Evolutionary conservation across 2,329 filamentous ascomycete genomes (phyloP).

Genomic region (Penicillium olsonii): DNA sequence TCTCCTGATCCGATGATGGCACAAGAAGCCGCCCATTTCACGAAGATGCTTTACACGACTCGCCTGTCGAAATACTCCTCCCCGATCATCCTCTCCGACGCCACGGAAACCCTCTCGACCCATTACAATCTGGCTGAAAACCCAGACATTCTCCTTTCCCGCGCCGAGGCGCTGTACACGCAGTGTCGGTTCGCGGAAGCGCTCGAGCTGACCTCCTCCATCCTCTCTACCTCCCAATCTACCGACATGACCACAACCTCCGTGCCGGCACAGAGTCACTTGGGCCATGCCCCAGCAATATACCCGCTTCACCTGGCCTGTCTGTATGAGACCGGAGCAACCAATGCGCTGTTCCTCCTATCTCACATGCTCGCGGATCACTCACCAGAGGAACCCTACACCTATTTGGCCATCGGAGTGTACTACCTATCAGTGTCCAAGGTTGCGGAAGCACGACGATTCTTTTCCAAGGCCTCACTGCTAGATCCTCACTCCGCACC

Average conservation of each 20-base stretch:
- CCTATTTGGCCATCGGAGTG: conserved; percentile 90
- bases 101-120: conserved; percentile 86
- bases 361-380: conserved; percentile 90
- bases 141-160: conserved; percentile 84
- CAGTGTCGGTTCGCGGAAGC: conserved; percentile 92
- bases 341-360: conserved; percentile 86
- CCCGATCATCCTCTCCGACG: conserved; percentile 76
- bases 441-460: conserved; percentile 89
- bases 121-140: conserved; percentile 88
- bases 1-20: conserved; percentile 66
- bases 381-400: conserved; percentile 85
- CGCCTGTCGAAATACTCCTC: conserved; percentile 93
- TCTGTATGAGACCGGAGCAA: conserved; percentile 81
- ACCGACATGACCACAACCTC: conserved; percentile 61
- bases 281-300: conserved; percentile 56
- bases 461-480: conserved; percentile 96
- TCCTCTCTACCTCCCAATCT: conserved; percentile 81
- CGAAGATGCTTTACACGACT: conserved; percentile 94
- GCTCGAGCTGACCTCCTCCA: conserved; percentile 76
- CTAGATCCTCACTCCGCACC: conserved; percentile 97
- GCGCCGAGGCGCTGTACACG: conserved; percentile 88
- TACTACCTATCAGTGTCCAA: conserved; percentile 91
- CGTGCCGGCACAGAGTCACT: conserved; percentile 35
- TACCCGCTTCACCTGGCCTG: conserved; percentile 92
- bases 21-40: conserved; percentile 90